Base-by-base conservation (phyloP, 73 alveolate genomes). In the Paramecium bursaria region DNA sequence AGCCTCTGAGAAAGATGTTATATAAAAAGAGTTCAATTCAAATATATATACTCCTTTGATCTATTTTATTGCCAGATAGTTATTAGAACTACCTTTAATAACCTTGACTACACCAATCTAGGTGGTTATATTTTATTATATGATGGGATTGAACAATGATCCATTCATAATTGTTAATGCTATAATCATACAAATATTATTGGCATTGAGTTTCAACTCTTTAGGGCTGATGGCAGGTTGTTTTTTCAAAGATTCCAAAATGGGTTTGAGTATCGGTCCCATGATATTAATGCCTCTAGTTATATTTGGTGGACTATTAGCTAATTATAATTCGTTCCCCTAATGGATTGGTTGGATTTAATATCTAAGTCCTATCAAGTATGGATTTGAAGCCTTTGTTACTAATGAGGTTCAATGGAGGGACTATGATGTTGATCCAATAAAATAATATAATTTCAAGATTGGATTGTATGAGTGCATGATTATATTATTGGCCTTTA, bases 271-370 rank as follows among this genome's bases (percentile, higher is more conserved):
- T 9, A 33, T 80, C 35, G 55, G 86, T 3, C 92, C 94, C 15
- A 61, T 86, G 33, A 48, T 87, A 3, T 26, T 90, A 26, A 86
- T 92, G 90, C 97, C 95, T 1, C 61, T 90, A 46, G 88, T 92
- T 26, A 51, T 92, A 0, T 86, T 92, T 39, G 92, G 93, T 3
- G 97, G 97, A 3, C 75, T 79, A 49, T 90, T 79, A 21, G 49
- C 91, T 5, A 90, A 92, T 54, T 46, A 73, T 4, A 90, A 80
- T 44, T 82, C 46, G 13, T 75, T 52, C 4, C 35, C 48, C 21
- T 85, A 26, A n/a, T 92, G 95, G 95, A 74, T 92, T 10, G 74
- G 87, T 2, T 92, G 97, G 97, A 55, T 86, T 19, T 73, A 90
- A 46, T 92, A 92, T 51, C 55, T 90, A 42, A 86, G 94, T 19